Base-by-base conservation (phyloP, 306 rosid genomes). In the Malus sieversii region DNA sequence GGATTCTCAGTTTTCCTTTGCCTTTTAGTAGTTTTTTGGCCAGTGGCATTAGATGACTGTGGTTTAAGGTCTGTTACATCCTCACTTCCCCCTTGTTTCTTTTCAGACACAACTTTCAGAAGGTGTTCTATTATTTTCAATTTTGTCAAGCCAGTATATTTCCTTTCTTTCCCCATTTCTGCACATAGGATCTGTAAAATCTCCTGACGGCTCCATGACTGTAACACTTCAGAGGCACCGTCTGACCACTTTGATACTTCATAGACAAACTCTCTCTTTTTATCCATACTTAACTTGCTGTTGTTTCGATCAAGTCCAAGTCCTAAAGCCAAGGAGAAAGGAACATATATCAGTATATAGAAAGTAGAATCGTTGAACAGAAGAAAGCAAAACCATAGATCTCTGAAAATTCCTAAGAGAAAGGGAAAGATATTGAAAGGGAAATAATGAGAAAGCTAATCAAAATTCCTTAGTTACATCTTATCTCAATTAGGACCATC, bases 81-180 rank as follows among this genome's bases (percentile, higher is more conserved):
- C 53, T 91, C 94, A 30, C 70, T 44, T 22, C 79, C 87, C 38
- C 83, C 93, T 12, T 86, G 63, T 81, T 89, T 90, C 86, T 89
- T 95, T 82, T 95, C 99, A 74, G 99, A 85, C 59, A 95, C 92
- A 74, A 95, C 80, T 86, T 86, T 90, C 68, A 95, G 84, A 86
- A 95, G 99, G 84, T 92, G 84, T 78, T 92, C 99, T 73, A 95
- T 90, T 68, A 95, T 95, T 81, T 95, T 95, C 81, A 92, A 63
- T 89, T 95, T 95, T 20, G 99, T 95, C 82, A 95, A 74, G 59
- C 99, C 99, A 58, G 99, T 95, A 75, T 95, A 95, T 84, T 95
- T 95, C 83, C 99, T 95, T 83, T 95, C 99, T 83, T 95, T 95
- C 62, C 99, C 99, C 99, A 95, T 89, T 86, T 95, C 99, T 51